A percentile compares a stretch with the other conserved stretches of the same genome.
phyloP scores from a whole-genome alignment of 2,329 filamentous ascomycete genomes.

The Cytospora piceae region DNA sequence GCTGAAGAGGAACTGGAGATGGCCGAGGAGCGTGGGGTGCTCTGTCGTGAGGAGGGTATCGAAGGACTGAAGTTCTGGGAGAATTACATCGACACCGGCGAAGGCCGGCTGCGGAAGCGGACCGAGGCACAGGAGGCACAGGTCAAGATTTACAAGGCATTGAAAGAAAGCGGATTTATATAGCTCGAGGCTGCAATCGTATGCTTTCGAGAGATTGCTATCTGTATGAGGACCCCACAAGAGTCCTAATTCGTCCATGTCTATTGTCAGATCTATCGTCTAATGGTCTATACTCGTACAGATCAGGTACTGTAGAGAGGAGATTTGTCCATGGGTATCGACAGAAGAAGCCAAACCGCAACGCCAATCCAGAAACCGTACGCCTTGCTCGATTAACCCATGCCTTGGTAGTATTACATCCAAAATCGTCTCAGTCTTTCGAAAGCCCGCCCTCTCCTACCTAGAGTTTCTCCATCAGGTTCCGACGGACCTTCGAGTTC shows the following conservation, averaged over 20 bases:
- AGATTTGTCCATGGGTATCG: constrained; percentile 29
- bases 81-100: constrained; percentile 66
- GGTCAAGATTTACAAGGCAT: constrained; percentile 48
- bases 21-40: constrained; percentile 85
- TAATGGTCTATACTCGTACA: constrained; percentile 29
- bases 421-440: neutral
- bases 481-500: constrained; percentile 71
- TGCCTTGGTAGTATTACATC: neutral
- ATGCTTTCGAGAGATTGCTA: neutral
- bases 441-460: constrained; percentile 29
- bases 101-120: constrained; percentile 39
- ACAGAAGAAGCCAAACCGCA: constrained; percentile 22
- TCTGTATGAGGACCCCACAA: neutral
- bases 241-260: constrained; percentile 14
- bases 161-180: constrained; percentile 49
- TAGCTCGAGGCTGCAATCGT: constrained; percentile 27
- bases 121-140: constrained; percentile 41
- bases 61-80: constrained; percentile 94
- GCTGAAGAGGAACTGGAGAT: constrained; percentile 95
- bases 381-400: constrained; percentile 16
- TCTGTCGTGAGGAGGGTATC: constrained; percentile 90
- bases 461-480: constrained; percentile 66
- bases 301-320: constrained; percentile 28
- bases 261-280: constrained; percentile 25
- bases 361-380: constrained; percentile 26